Evolutionary conservation across 2,329 filamentous ascomycete species (phyloP).

Genomic region (Metarhizium humberi): DNA sequence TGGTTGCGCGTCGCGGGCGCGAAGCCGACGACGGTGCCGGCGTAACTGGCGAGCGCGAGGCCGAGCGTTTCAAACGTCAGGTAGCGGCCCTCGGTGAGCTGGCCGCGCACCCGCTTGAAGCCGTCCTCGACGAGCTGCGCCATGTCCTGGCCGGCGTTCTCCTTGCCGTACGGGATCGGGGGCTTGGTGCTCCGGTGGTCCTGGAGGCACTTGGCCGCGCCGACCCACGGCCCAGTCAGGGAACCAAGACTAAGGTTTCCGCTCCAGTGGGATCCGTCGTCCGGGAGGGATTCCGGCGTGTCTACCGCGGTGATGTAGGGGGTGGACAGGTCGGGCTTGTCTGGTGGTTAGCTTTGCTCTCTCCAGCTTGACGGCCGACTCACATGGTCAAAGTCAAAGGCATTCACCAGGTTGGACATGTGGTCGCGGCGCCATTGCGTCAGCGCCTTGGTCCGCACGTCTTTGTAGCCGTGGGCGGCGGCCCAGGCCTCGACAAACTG

Average conservation of each 20-base stretch:
- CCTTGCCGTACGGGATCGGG: constrained; percentile 7
- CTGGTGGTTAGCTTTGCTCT: background rate
- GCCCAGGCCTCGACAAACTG: constrained; percentile 40
- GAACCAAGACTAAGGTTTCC: constrained; percentile 11
- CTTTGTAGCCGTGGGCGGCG: constrained; percentile 18
- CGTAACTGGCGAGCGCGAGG: constrained; percentile 25
- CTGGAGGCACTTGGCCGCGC: constrained; percentile 9
- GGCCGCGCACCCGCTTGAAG: constrained; percentile 41
- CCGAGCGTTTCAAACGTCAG: constrained; percentile 37
- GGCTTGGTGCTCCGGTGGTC: constrained; percentile 6
- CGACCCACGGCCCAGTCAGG: constrained; percentile 10
- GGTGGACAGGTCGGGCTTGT: constrained; percentile 8
- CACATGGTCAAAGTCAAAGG: constrained; percentile 30
- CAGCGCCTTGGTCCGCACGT: constrained; percentile 19
- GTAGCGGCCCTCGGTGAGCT: constrained; percentile 43
- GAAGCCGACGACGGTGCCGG: constrained; percentile 14
- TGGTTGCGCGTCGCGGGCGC: constrained; percentile 20
- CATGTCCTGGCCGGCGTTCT: constrained; percentile 66
- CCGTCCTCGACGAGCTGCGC: constrained; percentile 58
- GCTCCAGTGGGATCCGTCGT: constrained; percentile 3
- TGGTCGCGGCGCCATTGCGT: constrained; percentile 16
- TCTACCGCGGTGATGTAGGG: constrained; percentile 3
- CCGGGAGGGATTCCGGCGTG: constrained; percentile 4
- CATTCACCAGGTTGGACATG: constrained; percentile 21
- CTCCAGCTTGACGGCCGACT: background rate